Percentiles rank a stretch among this genome's conserved stretches.
These are phyloP conservation scores for Jimgerdemannia lactiflua DNA, from an alignment of 192 early-diverging fungal genomes.

Conservation along the genomic window DNA sequence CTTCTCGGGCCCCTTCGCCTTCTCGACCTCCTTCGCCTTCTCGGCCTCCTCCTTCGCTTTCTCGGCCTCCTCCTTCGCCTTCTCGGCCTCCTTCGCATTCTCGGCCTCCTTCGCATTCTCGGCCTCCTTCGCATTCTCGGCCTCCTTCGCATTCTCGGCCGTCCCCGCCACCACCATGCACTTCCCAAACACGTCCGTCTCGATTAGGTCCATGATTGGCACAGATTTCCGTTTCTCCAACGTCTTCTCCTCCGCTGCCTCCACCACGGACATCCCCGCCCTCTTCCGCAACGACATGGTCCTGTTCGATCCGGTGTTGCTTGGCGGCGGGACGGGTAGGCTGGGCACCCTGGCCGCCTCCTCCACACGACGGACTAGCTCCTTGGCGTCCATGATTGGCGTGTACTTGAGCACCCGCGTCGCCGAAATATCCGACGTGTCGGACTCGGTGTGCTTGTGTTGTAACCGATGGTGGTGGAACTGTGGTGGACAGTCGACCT, in stretches of 20 bases:
- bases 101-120: too few species aligned
- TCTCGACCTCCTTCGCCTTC: not conserved
- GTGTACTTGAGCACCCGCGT: not conserved
- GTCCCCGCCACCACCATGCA: too few species aligned
- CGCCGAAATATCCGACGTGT: not conserved
- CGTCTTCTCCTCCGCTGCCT: not conserved
- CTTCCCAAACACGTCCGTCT: not conserved
- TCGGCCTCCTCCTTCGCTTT: not conserved
- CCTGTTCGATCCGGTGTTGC: not conserved
- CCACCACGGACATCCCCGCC: not conserved
- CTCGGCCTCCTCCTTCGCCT: too few species aligned
- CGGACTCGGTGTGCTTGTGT: not conserved
- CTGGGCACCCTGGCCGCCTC: not conserved
- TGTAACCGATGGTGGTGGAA: not conserved
- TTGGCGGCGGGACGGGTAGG: not conserved
- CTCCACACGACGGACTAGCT: not conserved
- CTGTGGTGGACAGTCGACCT: too few species aligned
- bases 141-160: too few species aligned
- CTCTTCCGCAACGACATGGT: not conserved
- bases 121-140: too few species aligned
- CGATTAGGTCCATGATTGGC: not conserved
- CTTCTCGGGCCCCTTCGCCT: not conserved
- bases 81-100: too few species aligned
- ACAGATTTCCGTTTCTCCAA: not conserved
- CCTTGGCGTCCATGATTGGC: not conserved